Percentiles rank a stretch among this genome's conserved stretches.
Evolutionary conservation across 2,329 filamentous ascomycete species (phyloP).

Genomic region (Magnaporthiopsis poae): DNA sequence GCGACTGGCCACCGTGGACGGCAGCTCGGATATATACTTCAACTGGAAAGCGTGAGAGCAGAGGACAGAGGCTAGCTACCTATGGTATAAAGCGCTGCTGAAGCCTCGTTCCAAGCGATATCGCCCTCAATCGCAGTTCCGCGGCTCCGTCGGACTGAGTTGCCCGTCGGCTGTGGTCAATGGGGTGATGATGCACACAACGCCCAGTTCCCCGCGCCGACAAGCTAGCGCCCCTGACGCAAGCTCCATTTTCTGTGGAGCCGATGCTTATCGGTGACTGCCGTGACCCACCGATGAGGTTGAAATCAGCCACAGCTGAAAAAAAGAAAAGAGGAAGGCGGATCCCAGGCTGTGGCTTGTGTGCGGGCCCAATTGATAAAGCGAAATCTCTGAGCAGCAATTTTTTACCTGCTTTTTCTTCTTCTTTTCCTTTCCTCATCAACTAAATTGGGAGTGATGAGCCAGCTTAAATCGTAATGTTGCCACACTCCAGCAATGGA

Average conservation of each 20-base stretch:
- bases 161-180: not conserved
- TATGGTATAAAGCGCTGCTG: not conserved
- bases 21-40: not conserved
- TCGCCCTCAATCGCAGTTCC: not conserved
- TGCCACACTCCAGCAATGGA: slow-evolving; percentile 30
- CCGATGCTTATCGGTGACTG: not conserved
- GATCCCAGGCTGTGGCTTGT: not conserved
- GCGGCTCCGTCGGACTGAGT: not conserved
- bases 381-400: not conserved
- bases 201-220: not conserved
- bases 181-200: not conserved
- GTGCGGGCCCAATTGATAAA: not conserved
- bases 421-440: slow-evolving; percentile 41
- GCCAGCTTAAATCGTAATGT: slow-evolving; percentile 51
- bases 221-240: not conserved
- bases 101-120: not conserved
- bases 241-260: not conserved
- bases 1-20: not conserved
- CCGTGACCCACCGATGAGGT: not conserved
- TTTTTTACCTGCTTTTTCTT: slow-evolving; percentile 14
- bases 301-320: not conserved
- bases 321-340: not conserved
- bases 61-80: not conserved
- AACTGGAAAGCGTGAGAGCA: not conserved
- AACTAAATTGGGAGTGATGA: slow-evolving; percentile 78